phyloP scores from a whole-genome alignment of 2,329 filamentous ascomycete genomes.

The Cryphonectria carpinicola region DNA sequence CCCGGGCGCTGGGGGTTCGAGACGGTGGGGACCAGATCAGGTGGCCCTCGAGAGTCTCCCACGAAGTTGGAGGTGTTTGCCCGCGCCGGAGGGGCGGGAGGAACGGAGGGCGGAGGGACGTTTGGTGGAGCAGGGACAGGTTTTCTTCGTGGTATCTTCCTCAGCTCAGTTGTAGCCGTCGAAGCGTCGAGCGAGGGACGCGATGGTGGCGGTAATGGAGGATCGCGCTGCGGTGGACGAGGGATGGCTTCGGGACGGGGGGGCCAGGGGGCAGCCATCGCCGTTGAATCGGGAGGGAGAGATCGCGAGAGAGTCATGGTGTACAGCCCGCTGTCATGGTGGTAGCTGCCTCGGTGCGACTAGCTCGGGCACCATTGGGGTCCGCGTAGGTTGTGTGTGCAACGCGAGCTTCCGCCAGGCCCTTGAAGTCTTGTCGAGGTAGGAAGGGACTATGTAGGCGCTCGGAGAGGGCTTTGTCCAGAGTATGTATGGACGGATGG shows the following conservation, averaged over 20 bases:
- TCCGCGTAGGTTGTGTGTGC: neutral
- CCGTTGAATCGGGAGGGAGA: constrained; percentile 18
- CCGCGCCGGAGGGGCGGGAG: constrained; percentile 9
- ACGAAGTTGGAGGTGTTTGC: constrained; percentile 17
- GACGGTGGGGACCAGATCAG: constrained; percentile 46
- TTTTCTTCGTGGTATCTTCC: constrained; percentile 22
- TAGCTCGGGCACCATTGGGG: constrained; percentile 15
- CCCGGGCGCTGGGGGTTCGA: constrained; percentile 31
- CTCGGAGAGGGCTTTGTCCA: neutral
- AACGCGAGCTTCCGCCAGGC: neutral
- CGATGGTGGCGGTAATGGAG: constrained; percentile 24
- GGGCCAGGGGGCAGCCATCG: constrained; percentile 27
- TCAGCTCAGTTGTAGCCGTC: constrained; percentile 7
- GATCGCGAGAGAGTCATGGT: constrained; percentile 26
- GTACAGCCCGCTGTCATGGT: constrained; percentile 25
- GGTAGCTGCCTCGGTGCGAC: constrained; percentile 16
- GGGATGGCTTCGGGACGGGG: constrained; percentile 18
- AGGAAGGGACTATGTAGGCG: neutral
- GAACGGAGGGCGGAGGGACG: neutral
- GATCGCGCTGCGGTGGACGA: constrained; percentile 23
- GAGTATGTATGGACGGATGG: neutral
- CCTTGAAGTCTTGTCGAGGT: neutral
- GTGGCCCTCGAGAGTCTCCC: constrained; percentile 36
- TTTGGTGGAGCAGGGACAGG: constrained; percentile 12
- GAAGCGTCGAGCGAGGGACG: constrained; percentile 16